A percentile compares a stretch with the other conserved stretches of the same genome.
Evolutionary conservation across 2,329 filamentous ascomycete species (phyloP).

Genomic region (Clarireedia homoeocarpa): DNA sequence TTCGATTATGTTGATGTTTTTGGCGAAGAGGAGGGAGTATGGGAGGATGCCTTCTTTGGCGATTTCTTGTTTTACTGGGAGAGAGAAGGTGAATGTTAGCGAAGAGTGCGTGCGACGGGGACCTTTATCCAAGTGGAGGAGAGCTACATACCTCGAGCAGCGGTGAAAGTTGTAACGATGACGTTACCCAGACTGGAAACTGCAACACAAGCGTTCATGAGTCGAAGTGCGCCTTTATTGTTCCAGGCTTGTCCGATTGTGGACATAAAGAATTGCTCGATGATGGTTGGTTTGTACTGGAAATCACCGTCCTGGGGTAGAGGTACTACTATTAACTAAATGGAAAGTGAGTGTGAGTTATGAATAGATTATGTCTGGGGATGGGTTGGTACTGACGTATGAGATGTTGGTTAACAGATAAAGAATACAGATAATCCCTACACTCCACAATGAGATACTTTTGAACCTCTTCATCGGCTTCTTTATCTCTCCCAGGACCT

Average conservation of each 20-base stretch:
- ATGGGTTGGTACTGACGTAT: slow-evolving; percentile 32
- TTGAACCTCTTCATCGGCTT: slow-evolving; percentile 21
- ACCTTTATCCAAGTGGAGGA: background rate
- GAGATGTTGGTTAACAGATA: slow-evolving; percentile 34
- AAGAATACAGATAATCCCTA: slow-evolving; percentile 28
- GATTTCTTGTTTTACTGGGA: slow-evolving; percentile 48
- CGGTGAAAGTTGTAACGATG: slow-evolving; percentile 48
- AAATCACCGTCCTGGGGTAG: background rate
- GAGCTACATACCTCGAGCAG: slow-evolving; percentile 31
- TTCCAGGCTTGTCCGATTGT: slow-evolving; percentile 27
- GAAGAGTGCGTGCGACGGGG: background rate
- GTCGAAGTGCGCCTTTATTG: slow-evolving; percentile 17
- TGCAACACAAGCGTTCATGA: slow-evolving; percentile 42
- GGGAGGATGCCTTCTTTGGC: slow-evolving; percentile 50
- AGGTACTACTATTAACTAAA: slow-evolving; percentile 22
- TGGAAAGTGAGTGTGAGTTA: background rate
- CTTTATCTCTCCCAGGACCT: slow-evolving; percentile 14
- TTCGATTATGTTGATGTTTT: slow-evolving; percentile 34
- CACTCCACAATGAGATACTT: slow-evolving; percentile 12
- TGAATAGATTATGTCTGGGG: slow-evolving; percentile 4
- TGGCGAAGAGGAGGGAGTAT: slow-evolving; percentile 28
- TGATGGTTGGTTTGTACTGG: slow-evolving; percentile 16
- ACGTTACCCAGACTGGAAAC: slow-evolving; percentile 41
- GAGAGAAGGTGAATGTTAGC: background rate
- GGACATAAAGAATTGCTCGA: slow-evolving; percentile 31